Base-by-base conservation (phyloP, 2,329 filamentous ascomycete species). In the Akanthomyces lecanii region DNA sequence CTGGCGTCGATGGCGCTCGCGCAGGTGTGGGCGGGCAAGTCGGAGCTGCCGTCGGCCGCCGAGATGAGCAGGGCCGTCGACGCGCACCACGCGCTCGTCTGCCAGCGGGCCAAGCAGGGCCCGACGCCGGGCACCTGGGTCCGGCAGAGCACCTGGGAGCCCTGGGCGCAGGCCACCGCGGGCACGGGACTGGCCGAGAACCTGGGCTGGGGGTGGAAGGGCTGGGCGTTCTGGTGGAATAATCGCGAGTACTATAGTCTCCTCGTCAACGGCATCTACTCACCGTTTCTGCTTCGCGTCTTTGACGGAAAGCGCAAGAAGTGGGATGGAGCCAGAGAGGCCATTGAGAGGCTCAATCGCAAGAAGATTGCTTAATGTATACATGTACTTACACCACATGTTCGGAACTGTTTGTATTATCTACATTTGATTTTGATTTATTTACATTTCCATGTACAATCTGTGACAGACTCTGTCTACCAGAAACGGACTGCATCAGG, bases 1-100 rank as follows among this genome's bases (percentile, higher is more conserved):
- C 69, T 83, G 44, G 74, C 73, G 5, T 70, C 74, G 45, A 80
- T 80, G 78, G 66, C 67, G 14, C 67, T 82, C 6, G 74, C 76
- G 0, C 78, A 81, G 61, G 69, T 80, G 18, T 82, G 77, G 75
- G 72, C 73, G 4, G 77, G 76, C 1, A 71, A 69, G 3, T 74
- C 73, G 0, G 25, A 55, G 0, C 72, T 82, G 0, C 80, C 79
- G 0, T 63, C 74, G 0, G 52, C 59, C 2, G 36, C 56, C 0
- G 71, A 71, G 1, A 81, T 82, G 78, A 65, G 72, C 63, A 51
- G 63, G n/a, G 64, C 70, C 50, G 69, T 78, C 38, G 69, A 75
- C 45, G 50, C 58, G 23, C 71, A 78, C 64, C 70, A 78, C 59
- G 52, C 67, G 25, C 74, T 73, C 70, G 63, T 77, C 42, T 71